Conservation (phyloP, 129 eudicot genomes). For the Apium graveolens region DNA sequence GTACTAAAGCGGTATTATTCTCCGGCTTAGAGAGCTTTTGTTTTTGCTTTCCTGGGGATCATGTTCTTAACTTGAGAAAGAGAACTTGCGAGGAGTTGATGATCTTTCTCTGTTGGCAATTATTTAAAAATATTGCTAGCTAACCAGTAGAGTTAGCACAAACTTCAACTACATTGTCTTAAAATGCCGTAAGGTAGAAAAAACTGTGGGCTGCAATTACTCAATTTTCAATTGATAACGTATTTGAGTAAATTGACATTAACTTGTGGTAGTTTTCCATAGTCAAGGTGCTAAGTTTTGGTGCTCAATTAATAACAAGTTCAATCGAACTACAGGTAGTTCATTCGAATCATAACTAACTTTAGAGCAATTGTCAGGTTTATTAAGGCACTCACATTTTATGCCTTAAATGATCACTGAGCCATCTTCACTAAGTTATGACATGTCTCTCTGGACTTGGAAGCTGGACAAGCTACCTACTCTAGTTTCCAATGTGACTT, state of each 20-base stretch:
- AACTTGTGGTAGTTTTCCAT: not conserved
- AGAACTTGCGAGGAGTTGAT: not conserved
- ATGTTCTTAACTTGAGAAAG: not conserved
- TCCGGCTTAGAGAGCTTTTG: not conserved
- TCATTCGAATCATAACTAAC: no score
- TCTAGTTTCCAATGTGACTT: not conserved
- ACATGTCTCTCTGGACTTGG: not conserved
- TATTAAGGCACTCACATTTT: not conserved
- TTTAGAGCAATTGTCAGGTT: not conserved
- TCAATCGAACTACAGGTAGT: not conserved
- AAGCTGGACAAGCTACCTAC: not conserved
- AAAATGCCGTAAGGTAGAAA: not conserved
- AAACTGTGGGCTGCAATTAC: not conserved
- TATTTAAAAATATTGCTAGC: not conserved
- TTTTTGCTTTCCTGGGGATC: not conserved
- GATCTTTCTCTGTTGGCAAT: not conserved
- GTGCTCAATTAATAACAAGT: not conserved
- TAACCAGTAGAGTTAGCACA: not conserved
- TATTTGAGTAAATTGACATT: not conserved
- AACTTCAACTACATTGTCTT: not conserved
- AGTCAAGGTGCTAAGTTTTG: not conserved
- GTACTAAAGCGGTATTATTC: not conserved
- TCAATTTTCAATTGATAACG: not conserved
- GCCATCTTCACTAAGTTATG: not conserved
- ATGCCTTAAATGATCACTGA: not conserved